Base-by-base conservation (phyloP, 2,329 filamentous ascomycete species). In the Penicillium sp. region DNA sequence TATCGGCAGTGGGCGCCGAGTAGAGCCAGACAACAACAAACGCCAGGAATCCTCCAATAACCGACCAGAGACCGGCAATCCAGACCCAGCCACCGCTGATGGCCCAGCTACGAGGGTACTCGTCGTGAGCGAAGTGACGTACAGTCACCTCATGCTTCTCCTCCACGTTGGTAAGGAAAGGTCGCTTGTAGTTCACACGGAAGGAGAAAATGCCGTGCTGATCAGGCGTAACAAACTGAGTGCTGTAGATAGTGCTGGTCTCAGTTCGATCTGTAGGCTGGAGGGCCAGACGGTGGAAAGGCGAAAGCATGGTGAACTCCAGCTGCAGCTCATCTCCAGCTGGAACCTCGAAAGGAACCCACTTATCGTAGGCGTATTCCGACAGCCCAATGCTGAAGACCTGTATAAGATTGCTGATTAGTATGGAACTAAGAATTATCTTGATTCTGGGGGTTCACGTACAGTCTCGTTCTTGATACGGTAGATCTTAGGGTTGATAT, bases 161-260 rank as follows among this genome's bases (percentile, higher is more conserved):
- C 71, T 97, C 92, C 49, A 99, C 73, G 72, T 87, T 89, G 67
- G 87, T 94, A 64, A 96, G 77, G 81, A 97, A 96, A 1, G 93
- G 92, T 6, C 94, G 87, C 81, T 96, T 96, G 83, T 97, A 97
- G 82, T 97, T 96, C 75, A 97, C 83, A 71, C 88, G 86, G 83
- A 99, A 97, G 79, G 96, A 96, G 83, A 97, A 99, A 77, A 99
- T 97, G 71, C 94, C 94, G 79, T 99, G 94, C 77, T 99, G 94
- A 73, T 99, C 94, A 4, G 94, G 94, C 3, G 93, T 83, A 60
- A 82, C 89, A 77, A 99, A 97, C 21, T 84, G 82, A 42, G 84
- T 82, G 59, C 83, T 82, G 80, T 88, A 99, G 58, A 89, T 82
- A 46, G 90, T 87, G 60, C 87, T 86, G 66, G 90, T 87, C 51